Evolutionary conservation across 1,284 basidiomycete genomes (phyloP).

Genomic region (Lentinula novae-zelandiae): DNA sequence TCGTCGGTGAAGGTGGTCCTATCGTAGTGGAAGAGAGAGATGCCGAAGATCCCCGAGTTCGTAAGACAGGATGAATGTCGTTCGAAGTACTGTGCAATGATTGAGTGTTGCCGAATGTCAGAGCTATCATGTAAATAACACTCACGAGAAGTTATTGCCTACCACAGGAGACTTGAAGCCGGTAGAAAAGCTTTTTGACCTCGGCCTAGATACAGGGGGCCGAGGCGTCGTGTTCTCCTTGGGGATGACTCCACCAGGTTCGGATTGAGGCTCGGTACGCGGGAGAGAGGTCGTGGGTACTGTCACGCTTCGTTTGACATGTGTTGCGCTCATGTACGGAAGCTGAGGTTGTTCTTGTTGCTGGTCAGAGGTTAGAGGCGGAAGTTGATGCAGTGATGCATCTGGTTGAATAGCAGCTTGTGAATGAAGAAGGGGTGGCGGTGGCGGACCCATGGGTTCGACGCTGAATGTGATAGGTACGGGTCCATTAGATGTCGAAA

Average conservation of each 20-base stretch:
- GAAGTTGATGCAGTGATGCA: not conserved
- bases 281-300: not conserved
- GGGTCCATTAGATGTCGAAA: conserved; percentile 50
- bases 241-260: conserved; percentile 34
- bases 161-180: conserved; percentile 40
- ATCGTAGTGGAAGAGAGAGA: not conserved
- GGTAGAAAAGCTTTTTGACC: conserved; percentile 73
- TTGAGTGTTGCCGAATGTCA: not conserved
- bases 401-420: not conserved
- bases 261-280: not conserved
- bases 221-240: conserved; percentile 62
- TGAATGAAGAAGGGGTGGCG: not conserved
- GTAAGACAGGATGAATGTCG: conserved; percentile 9
- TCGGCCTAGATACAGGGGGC: conserved; percentile 40
- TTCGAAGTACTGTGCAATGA: not conserved
- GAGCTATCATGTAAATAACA: not conserved
- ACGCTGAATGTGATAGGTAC: conserved; percentile 63
- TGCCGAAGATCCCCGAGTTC: conserved; percentile 5
- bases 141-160: conserved; percentile 19
- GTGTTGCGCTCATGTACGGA: not conserved
- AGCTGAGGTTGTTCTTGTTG: not conserved
- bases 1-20: conserved; percentile 13
- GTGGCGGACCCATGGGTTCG: conserved; percentile 37
- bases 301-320: conserved; percentile 8
- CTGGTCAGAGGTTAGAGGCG: not conserved